Percentiles rank a stretch among this genome's conserved stretches.
Evolutionary conservation across 768 basidiomycete species (phyloP).

Genomic region (Neoboletus brunneissimus): DNA sequence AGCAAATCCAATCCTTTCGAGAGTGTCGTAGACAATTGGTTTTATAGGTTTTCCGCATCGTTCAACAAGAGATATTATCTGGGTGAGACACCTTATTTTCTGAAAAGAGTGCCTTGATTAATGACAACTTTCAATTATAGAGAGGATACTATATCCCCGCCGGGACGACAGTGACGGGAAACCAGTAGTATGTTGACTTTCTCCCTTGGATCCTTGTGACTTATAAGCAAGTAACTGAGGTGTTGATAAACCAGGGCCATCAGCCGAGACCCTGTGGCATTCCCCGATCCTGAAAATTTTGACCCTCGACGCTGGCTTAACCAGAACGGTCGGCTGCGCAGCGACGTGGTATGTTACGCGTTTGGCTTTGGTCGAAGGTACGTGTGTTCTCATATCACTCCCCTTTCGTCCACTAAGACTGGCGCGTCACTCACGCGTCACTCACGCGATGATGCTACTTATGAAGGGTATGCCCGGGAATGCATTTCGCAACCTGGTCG

Average conservation of each 20-base stretch:
- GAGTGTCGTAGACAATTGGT: background rate
- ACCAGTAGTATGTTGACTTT: slow-evolving; percentile 14
- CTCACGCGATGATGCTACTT: too few relatives aligned
- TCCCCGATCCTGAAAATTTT: slow-evolving; percentile 57
- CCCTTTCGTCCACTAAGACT: too few relatives aligned
- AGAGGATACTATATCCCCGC: slow-evolving; percentile 24
- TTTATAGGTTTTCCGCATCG: slow-evolving; percentile 50
- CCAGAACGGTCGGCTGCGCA: slow-evolving; percentile 41
- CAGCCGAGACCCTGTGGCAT: slow-evolving; percentile 51
- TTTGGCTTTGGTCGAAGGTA: slow-evolving; percentile 54
- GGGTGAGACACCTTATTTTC: slow-evolving; percentile 35
- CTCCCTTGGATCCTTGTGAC: too few relatives aligned
- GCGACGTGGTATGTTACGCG: slow-evolving; percentile 45
- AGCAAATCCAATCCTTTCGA: background rate
- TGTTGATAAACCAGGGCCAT: slow-evolving; percentile 38
- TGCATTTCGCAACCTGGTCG: too few relatives aligned
- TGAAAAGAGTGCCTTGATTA: slow-evolving; percentile 29
- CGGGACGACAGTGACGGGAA: slow-evolving; percentile 19
- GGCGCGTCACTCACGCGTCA: too few relatives aligned
- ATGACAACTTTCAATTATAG: background rate
- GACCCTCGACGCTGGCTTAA: slow-evolving; percentile 56
- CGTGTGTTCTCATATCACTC: background rate
- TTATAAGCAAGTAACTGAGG: background rate
- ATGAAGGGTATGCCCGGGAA: slow-evolving; percentile 43
- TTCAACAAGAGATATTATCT: slow-evolving; percentile 61